A percentile compares a stretch with the other conserved stretches of the same genome.
phyloP scores from a whole-genome alignment of 805 yeast species.

The Diddensiella transvaalensis region DNA sequence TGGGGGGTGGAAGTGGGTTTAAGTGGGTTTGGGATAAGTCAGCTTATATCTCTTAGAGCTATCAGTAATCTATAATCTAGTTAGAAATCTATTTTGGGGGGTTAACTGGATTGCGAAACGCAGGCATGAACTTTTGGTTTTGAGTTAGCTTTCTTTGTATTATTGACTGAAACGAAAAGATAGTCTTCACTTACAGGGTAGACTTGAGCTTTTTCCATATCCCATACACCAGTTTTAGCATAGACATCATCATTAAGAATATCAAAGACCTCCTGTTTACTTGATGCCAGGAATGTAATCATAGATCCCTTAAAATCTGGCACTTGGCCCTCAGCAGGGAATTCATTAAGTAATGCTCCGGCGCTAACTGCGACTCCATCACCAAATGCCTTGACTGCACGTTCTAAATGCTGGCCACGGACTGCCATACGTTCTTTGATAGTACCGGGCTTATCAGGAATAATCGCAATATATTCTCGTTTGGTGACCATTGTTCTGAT shows the following conservation, averaged over 20 bases:
- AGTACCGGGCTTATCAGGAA: constrained; percentile 64
- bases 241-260: constrained; percentile 62
- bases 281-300: constrained; percentile 58
- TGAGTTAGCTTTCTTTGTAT: too few species aligned
- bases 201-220: constrained; percentile 55
- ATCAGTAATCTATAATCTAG: too few species aligned
- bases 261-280: constrained; percentile 62
- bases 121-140: too few species aligned
- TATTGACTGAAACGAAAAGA: too few species aligned
- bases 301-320: constrained; percentile 64
- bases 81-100: too few species aligned
- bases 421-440: constrained; percentile 31
- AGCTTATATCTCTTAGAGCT: too few species aligned
- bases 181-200: constrained; percentile 49
- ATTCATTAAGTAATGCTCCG: constrained; percentile 30
- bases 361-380: constrained; percentile 41
- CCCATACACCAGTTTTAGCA: constrained; percentile 71
- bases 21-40: too few species aligned
- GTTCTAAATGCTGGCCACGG: constrained; percentile 42
- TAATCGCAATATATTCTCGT: constrained; percentile 61
- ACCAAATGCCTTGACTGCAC: constrained; percentile 30
- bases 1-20: too few species aligned
- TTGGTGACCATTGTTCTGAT: not conserved
- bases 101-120: too few species aligned
- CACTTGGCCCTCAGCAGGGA: constrained; percentile 30